Evolutionary conservation across 2,329 filamentous ascomycete species (phyloP), one percentile per base, ranked within the genome.

Genomic region (Grosmannia clavigera): DNA sequence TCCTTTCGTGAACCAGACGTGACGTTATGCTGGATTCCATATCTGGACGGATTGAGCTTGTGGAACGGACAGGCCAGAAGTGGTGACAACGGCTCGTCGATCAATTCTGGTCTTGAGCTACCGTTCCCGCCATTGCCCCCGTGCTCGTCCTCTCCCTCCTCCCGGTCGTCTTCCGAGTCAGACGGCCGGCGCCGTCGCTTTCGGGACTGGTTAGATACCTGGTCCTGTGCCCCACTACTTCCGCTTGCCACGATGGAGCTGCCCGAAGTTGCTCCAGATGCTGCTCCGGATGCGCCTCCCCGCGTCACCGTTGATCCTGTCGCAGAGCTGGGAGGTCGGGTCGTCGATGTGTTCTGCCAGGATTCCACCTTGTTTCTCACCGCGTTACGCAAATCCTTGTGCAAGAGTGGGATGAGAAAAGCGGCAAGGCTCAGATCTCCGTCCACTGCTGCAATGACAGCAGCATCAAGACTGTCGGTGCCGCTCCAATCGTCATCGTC

Each of bases 61-160:
- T 69, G 65, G 40, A 69, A 69, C 1, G 66, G 67, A 43, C 67
- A 69, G 0, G 67, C 67, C 3, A 69, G 60, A 19, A 65, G 55
- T 2, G 58, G 62, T 27, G 58, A 38, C 5, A 55, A 52, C 14
- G 59, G 56, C 2, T 53, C 54, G 14, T 59, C 60, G 9, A 43
- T 40, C 31, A 56, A 58, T 7, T 43, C 55, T 27, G 50, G 43
- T 1, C 35, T 33, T 0, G 31, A 27, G 11, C 46, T 38, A 40
- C 53, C 56, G 9, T 38, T 53, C 6, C 58, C 60, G 5, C 58
- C 64, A 3, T 63, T 59, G 4, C 64, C 59, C 0, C 61, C 59
- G 2, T 61, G 61, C 2, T 65, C 64, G 5, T 65, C 61, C 11
- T 63, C 65, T 3, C 65, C 64, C 12, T 66, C 63, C 7, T 63